Evolutionary conservation across 2,329 filamentous ascomycete species (phyloP).

Genomic region (Xylaria digitata): DNA sequence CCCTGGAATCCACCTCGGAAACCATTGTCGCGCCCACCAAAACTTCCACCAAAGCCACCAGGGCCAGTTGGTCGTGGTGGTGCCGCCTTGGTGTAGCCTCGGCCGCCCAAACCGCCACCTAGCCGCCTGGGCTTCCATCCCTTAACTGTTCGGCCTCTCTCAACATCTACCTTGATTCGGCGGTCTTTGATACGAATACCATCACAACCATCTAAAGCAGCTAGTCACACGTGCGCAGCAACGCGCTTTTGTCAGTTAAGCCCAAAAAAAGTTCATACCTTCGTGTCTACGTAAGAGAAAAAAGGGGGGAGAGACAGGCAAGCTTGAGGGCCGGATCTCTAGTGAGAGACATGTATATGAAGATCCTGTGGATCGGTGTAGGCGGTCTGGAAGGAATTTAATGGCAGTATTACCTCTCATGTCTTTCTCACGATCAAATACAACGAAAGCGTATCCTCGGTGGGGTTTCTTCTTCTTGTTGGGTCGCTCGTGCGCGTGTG

Average conservation of each 20-base stretch:
- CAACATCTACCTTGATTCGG: constrained; percentile 92
- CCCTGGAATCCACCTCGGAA: constrained; percentile 65
- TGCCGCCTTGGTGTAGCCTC: constrained; percentile 88
- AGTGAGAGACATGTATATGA: constrained; percentile 55
- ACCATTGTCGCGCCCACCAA: constrained; percentile 69
- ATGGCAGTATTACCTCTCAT: constrained; percentile 90
- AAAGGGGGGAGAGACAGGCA: constrained; percentile 59
- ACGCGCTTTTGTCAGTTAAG: constrained; percentile 75
- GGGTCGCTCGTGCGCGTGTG: constrained; percentile 73
- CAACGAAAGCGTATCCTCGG: constrained; percentile 93
- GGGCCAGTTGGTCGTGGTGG: constrained; percentile 77
- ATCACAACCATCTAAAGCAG: constrained; percentile 87
- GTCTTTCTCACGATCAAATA: constrained; percentile 96
- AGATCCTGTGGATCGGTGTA: constrained; percentile 43
- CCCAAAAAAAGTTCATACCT: constrained; percentile 68
- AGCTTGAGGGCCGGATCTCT: constrained; percentile 69
- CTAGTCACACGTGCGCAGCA: constrained; percentile 72
- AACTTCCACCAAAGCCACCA: constrained; percentile 67
- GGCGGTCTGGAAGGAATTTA: constrained; percentile 53
- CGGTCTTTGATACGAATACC: constrained; percentile 93
- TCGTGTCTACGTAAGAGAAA: constrained; percentile 38
- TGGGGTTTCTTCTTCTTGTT: constrained; percentile 86
- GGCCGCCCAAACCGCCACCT: constrained; percentile 90
- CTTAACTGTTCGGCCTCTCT: constrained; percentile 92
- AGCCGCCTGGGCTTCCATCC: constrained; percentile 93